phyloP scores from a whole-genome alignment of 2,329 filamentous ascomycete species.

The Fusarium armeniacum region DNA sequence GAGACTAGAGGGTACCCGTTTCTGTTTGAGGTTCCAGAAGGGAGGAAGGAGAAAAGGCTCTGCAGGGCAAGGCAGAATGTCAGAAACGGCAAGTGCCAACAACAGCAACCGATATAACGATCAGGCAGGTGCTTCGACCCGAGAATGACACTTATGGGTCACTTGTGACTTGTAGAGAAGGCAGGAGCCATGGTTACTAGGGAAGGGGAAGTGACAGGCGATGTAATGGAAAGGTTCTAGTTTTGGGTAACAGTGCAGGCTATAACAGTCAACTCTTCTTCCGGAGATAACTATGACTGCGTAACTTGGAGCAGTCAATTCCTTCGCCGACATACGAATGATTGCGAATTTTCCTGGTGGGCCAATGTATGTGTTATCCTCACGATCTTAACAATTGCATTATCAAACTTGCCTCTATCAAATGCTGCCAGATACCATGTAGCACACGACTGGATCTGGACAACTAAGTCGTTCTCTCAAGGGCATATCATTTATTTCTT shows the following conservation, averaged over 20 bases:
- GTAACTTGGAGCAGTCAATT: neutral
- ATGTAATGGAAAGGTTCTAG: neutral
- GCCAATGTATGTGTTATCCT: neutral
- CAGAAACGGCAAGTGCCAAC: neutral
- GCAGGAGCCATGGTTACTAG: neutral
- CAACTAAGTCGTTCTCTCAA: too few relatives aligned
- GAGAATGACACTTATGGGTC: neutral
- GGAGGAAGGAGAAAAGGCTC: neutral
- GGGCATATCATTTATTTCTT: neutral
- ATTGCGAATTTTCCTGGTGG: neutral
- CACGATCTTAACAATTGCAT: neutral
- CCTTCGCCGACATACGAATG: neutral
- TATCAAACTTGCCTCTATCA: neutral
- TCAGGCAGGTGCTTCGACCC: neutral
- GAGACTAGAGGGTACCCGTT: neutral
- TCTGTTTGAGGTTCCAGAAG: neutral
- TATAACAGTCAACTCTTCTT: neutral
- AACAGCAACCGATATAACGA: neutral
- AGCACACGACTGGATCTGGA: neutral
- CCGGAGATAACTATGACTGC: neutral
- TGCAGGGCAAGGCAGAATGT: neutral
- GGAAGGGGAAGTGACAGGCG: neutral
- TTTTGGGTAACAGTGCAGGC: neutral
- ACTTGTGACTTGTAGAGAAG: too few relatives aligned
- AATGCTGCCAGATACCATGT: neutral